Evolutionary conservation across 2,329 filamentous ascomycete species (phyloP), one percentile per base, ranked within the genome.

Genomic region (Ophiosphaerella korrae): DNA sequence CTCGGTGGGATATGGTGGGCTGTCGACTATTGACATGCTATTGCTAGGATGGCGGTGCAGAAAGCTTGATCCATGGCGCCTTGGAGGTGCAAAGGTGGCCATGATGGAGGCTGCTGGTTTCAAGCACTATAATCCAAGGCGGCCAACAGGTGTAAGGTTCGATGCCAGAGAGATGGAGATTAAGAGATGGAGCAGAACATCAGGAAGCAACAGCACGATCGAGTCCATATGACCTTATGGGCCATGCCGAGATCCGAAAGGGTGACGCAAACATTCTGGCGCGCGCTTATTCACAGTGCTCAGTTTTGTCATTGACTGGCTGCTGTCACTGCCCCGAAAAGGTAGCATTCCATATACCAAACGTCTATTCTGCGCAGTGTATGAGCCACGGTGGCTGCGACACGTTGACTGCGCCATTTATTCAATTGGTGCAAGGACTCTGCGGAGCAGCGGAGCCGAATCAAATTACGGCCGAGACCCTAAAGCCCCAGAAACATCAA

Each of bases 21-120:
- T 45, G 6, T 42, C 29, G 29, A 42, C 42, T 24, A 14, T 46
- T 11, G 48, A 48, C 3, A 42, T 42, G 47, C 52, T 55, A 9
- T 43, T 33, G 29, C 50, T 60, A 33, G 44, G 45, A 39, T 51
- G 57, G 13, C 50, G 45, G 26, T 50, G 33, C 11, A 57, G 49
- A 42, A 52, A 38, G 21, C 31, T 41, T 8, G 52, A 52, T 3
- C 42, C 38, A 26, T 51, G 52, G 5, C 49, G 53, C 29, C 50
- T 52, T 13, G 48, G 48, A 9, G 45, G 50, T 31, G 35, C 50
- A 14, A 53, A 42, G 14, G 51, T 50, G 3, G 56, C 35, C 53
- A 59, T 59, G 18, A 13, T 46, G n/a, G 21, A 21, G 38, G 26
- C n/a, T 43, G 32, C 29, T 43, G 16, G 16, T 14, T 21, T 48